Base-by-base conservation (phyloP, 2,329 filamentous ascomycete species). In the Hypoxylon sp. region DNA sequence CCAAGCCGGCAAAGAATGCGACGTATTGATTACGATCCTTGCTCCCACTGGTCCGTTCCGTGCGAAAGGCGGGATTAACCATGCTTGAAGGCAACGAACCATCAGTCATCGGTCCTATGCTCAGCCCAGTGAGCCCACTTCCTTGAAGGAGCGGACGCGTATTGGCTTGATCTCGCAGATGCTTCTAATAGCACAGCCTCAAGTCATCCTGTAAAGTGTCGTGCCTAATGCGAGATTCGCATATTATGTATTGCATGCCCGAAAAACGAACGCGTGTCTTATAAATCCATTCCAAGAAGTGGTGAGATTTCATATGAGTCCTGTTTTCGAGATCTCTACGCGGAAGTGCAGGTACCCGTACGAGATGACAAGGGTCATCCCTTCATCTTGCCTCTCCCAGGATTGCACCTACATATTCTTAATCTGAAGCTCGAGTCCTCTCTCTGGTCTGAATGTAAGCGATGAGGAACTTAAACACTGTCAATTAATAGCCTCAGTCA, bases 1-100 rank as follows among this genome's bases (percentile, higher is more conserved):
- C 58, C 15, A 63, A 44, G 53, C 57, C 57, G 58, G 55, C 39
- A 58, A 24, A 48, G 46, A 68, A 67, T 68, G 69, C 62, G 66
- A 69, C 67, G 27, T 64, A 35, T 58, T 67, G 55, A 70, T 73
- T 73, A 58, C 51, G 68, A 63, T 62, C 62, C 51, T 67, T 51
- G 53, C 24, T 58, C 62, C 56, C 60, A 67, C 63, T 69, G 67
- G 59, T 19, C 51, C 54, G 29, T 31, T 54, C 51, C 60, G 3
- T 60, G 67, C 54, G 17, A 50, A 24, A 50, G 59, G 57, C 67
- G 67, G 67, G 55, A 63, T 69, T 24, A 62, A 51, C 67, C 63
- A 57, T 69, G 60, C 59, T 61, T 29, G 46, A 31, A 59, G 21
- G 19, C 46, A 60, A 57, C 47, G 56, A 61, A 59, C 48, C 48